These are phyloP conservation scores for Dryadomyces quercivorus DNA, from an alignment of 2,329 filamentous ascomycete species.

Conservation along the genomic window DNA sequence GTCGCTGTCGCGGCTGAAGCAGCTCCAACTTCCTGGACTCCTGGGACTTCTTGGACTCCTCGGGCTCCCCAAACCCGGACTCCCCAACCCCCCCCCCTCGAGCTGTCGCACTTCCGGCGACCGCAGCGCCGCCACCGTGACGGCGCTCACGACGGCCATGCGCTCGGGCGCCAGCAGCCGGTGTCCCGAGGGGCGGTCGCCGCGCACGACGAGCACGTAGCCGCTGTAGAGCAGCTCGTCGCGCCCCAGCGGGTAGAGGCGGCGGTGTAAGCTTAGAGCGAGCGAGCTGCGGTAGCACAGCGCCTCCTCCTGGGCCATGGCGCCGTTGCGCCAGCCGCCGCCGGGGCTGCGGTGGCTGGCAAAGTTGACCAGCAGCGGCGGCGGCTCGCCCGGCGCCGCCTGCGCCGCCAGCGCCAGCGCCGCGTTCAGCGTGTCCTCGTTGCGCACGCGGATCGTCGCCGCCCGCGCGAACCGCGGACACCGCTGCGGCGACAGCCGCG, in stretches of 20 bases:
- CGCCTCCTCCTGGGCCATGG: slow-evolving; percentile 56
- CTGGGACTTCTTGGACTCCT: too few relatives aligned
- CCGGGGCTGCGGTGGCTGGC: slow-evolving; percentile 44
- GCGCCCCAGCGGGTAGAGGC: slow-evolving; percentile 14
- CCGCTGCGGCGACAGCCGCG: slow-evolving; percentile 22
- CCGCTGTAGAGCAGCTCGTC: slow-evolving; percentile 18
- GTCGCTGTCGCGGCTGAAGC: too few relatives aligned
- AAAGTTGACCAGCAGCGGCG: slow-evolving; percentile 47
- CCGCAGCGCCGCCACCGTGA: slow-evolving; percentile 45
- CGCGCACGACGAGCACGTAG: slow-evolving; percentile 20
- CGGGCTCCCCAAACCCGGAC: neutral
- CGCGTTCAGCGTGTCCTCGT: slow-evolving; percentile 45
- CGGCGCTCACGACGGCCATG: slow-evolving; percentile 42
- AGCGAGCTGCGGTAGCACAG: slow-evolving; percentile 53
- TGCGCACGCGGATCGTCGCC: slow-evolving; percentile 33
- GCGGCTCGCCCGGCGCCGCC: neutral
- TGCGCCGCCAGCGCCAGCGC: slow-evolving; percentile 26
- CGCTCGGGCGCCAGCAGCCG: slow-evolving; percentile 13
- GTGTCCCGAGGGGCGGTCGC: slow-evolving; percentile 1
- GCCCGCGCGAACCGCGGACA: slow-evolving; percentile 27
- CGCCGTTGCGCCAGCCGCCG: slow-evolving; percentile 51
- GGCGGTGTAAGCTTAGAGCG: slow-evolving; percentile 29
- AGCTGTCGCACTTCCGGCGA: neutral
- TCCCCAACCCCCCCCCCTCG: neutral
- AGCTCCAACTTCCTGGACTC: too few relatives aligned